phyloP scores from a whole-genome alignment of 75 land plant genomes.

The Cunninghamia lanceolata region DNA sequence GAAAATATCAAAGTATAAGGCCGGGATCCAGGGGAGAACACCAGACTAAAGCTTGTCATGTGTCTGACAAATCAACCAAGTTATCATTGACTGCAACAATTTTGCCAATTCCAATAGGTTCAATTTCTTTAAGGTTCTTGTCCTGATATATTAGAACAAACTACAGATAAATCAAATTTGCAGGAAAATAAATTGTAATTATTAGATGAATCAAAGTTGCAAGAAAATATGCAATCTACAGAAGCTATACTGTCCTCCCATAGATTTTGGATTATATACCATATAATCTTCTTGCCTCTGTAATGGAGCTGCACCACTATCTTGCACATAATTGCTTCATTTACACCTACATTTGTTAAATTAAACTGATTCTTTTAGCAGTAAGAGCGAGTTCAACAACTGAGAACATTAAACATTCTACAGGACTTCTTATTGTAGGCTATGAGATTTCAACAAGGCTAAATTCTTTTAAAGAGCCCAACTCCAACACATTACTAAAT shows the following conservation, averaged over 20 bases:
- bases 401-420: not conserved
- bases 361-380: not conserved
- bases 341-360: not conserved
- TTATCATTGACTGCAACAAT: not conserved
- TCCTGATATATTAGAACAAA: not conserved
- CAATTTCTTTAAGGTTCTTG: not conserved
- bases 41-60: not conserved
- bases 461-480: not conserved
- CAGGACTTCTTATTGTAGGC: not conserved
- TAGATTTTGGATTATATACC: not conserved
- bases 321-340: not conserved
- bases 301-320: not conserved
- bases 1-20: not conserved
- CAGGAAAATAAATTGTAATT: not conserved
- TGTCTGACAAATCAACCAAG: not conserved
- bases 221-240: not conserved
- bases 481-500: not conserved
- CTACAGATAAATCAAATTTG: not conserved
- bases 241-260: not conserved
- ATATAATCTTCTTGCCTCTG: not conserved
- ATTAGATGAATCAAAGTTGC: not conserved
- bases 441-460: not conserved
- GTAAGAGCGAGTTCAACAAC: not conserved
- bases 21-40: not conserved
- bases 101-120: not conserved